Evolutionary conservation across 2,329 filamentous ascomycete species (phyloP).

Genomic region (Fusarium sp.): DNA sequence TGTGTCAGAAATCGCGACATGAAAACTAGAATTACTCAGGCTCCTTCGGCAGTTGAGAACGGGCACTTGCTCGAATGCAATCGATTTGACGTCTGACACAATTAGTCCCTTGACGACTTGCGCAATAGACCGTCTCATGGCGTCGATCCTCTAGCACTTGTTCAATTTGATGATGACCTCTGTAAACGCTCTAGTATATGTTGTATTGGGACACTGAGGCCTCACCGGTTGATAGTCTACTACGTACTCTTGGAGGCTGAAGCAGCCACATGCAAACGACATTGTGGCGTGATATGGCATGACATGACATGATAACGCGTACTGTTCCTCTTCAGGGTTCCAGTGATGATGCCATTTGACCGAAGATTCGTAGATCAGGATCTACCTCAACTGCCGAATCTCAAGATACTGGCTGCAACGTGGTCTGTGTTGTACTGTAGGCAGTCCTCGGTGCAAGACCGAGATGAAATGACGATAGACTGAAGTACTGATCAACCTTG

Average conservation of each 20-base stretch:
- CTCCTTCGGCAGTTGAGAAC: not conserved
- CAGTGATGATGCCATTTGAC: slow-evolving; percentile 1
- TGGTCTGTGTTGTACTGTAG: slow-evolving; percentile 2
- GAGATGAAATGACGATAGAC: slow-evolving; percentile 20
- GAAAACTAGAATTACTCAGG: slow-evolving; percentile 4
- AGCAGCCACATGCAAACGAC: slow-evolving; percentile 15
- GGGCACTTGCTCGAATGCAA: slow-evolving; percentile 13
- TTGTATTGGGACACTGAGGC: not conserved
- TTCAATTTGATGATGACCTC: not conserved
- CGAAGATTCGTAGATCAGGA: not conserved
- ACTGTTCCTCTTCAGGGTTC: not conserved
- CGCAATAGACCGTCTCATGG: slow-evolving; percentile 25
- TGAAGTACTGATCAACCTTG: slow-evolving; percentile 15
- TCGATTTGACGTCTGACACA: slow-evolving; percentile 12
- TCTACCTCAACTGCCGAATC: slow-evolving; percentile 17
- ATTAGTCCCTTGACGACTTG: slow-evolving; percentile 14
- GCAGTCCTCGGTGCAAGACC: slow-evolving; percentile 1
- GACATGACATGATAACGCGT: slow-evolving; percentile 7
- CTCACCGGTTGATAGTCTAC: slow-evolving; percentile 1
- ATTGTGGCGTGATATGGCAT: not conserved
- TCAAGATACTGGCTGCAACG: not conserved
- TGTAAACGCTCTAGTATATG: not conserved
- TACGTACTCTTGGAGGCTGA: slow-evolving; percentile 23
- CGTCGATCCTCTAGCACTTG: slow-evolving; percentile 14
- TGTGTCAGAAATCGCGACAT: not conserved